These are phyloP conservation scores for Suillus clintonianus DNA, from an alignment of 768 basidiomycete species.

Conservation along the genomic window DNA sequence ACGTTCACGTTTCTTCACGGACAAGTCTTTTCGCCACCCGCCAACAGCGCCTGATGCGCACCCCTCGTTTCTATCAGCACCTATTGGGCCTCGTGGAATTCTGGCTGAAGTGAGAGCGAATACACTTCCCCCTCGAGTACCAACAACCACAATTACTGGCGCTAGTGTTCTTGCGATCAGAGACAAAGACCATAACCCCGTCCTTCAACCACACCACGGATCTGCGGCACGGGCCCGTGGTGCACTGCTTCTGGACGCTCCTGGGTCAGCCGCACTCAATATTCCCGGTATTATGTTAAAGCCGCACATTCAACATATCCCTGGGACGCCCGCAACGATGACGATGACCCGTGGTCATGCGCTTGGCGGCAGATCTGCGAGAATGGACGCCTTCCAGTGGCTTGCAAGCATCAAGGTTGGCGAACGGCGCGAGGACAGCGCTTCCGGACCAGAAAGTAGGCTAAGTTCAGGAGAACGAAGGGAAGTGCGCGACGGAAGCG, in stretches of 20 bases:
- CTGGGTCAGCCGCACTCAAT: constrained; percentile 32
- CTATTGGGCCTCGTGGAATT: constrained; percentile 65
- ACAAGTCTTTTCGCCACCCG: constrained; percentile 56
- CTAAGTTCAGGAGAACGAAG: constrained; percentile 39
- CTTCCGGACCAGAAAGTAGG: constrained; percentile 51
- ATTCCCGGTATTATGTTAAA: constrained; percentile 6
- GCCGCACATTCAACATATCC: constrained; percentile 13
- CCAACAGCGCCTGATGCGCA: constrained; percentile 40
- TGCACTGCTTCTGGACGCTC: constrained; percentile 28
- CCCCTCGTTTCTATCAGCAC: constrained; percentile 59
- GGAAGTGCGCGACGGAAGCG: constrained; percentile 1
- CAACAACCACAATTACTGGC: constrained; percentile 5
- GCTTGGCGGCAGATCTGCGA: constrained; percentile 49
- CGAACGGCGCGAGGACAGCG: constrained; percentile 52
- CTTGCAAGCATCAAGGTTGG: constrained; percentile 72
- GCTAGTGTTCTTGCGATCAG: background rate
- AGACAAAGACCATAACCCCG: constrained; percentile 16
- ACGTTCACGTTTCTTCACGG: constrained; percentile 12
- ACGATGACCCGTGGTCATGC: constrained; percentile 51
- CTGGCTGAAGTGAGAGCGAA: constrained; percentile 71
- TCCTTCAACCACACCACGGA: constrained; percentile 34
- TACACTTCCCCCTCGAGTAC: constrained; percentile 29
- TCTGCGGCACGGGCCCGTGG: constrained; percentile 35
- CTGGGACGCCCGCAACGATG: constrained; percentile 25
- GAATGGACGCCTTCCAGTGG: constrained; percentile 74